Base-by-base conservation (phyloP, 2,329 filamentous ascomycete genomes). In the Falciphora oryzae region DNA sequence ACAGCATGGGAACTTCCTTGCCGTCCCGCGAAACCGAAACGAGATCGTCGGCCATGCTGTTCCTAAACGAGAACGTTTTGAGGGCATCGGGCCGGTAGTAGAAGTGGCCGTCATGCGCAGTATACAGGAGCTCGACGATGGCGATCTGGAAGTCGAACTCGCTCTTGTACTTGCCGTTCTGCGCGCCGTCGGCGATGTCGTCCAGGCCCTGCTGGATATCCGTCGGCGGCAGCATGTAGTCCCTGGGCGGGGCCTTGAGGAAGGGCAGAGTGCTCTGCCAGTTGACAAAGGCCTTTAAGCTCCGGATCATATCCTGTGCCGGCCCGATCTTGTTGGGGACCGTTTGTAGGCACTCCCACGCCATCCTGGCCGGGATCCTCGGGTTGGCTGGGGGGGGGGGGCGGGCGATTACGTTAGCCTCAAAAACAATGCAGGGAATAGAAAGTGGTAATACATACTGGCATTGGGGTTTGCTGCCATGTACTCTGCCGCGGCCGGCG, bases 91-190 rank as follows among this genome's bases (percentile, higher is more conserved):
- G 75, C 63, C 78, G 78, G 63, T 74, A 74, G 35, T 76, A 73
- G 57, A 78, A 75, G 69, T 80, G 78, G 8, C 78, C 78, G 62
- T 80, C 78, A 65, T 80, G 78, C 5, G 62, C 71, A 76, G 10
- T 75, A 70, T 2, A 74, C 75, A 60, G 77, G 76, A 57, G 79
- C 73, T 66, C 74, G 58, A 71, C 65, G 67, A 79, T 66, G 58
- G 78, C 78, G 5, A 69, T 65, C 67, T 80, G 78, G 72, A 79
- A 80, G 35, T 72, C 73, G 63, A 76, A 77, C 70, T 80, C 78
- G 66, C 72, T 76, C 7, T 69, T 59, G 65, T 80, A 80, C 60
- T 71, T 71, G 65, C 74, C 71, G 1, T 72, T 72, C 35, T 65
- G 65, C 28, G 79, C 67, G 31, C 75, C 72, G 18, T 66, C 67